A percentile compares a stretch with the other conserved stretches of the same genome.
These are phyloP conservation scores for Taphrina wiesneri DNA, from an alignment of 1,139 yeast genomes.

Conservation along the genomic window DNA sequence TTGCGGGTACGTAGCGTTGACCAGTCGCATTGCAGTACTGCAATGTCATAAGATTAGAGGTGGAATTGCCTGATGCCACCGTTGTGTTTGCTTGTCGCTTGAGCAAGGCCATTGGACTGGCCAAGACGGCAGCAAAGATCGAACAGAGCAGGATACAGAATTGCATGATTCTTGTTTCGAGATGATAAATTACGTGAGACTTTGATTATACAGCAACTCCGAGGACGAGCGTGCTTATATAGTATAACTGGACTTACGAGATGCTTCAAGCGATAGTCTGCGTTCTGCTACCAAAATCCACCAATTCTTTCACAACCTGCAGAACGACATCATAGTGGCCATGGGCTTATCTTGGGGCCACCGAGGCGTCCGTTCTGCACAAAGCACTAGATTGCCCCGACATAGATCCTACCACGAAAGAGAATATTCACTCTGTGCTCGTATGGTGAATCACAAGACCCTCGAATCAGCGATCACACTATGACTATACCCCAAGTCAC, in stretches of 20 bases:
- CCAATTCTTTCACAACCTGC: background rate
- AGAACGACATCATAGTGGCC: background rate
- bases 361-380: background rate
- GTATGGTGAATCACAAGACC: no score
- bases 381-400: background rate
- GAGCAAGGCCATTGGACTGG: background rate
- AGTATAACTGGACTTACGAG: no score
- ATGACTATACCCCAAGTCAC: no score
- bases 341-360: background rate
- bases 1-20: conserved; percentile 1
- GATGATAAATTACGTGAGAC: no score
- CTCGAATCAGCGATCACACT: no score
- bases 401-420: background rate
- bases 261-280: no score
- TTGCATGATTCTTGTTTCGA: background rate
- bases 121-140: background rate
- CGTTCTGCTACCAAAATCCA: background rate
- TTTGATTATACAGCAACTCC: background rate
- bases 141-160: background rate
- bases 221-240: no score
- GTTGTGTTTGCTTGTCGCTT: conserved; percentile 12
- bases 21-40: conserved; percentile 17
- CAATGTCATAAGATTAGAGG: background rate
- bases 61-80: background rate
- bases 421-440: no score